Conservation (phyloP, 148 eudicot genomes). For the Nepenthes gracilis region DNA sequence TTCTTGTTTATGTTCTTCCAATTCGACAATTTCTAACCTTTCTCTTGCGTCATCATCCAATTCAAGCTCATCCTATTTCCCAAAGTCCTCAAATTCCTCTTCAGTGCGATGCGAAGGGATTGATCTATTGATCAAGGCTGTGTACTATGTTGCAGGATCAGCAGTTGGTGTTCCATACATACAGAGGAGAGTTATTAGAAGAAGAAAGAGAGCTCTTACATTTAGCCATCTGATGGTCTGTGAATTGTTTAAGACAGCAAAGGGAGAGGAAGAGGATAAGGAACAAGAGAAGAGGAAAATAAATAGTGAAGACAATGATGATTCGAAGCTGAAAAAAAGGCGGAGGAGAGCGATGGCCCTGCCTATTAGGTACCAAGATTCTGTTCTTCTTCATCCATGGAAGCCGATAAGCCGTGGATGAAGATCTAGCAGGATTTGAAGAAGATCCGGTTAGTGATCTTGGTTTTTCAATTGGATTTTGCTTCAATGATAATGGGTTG, state of each 20-base stretch:
- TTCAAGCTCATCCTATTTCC: slow-evolving; percentile 15
- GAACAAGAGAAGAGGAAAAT: background rate
- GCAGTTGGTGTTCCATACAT: slow-evolving; percentile 54
- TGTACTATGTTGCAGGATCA: slow-evolving; percentile 46
- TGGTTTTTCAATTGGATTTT: too few species aligned
- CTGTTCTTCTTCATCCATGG: too few species aligned
- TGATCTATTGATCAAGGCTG: slow-evolving; percentile 65
- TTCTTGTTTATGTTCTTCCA: too few species aligned
- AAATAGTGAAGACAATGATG: background rate
- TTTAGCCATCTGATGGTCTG: slow-evolving; percentile 15
- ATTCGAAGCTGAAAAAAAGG: slow-evolving; percentile 4
- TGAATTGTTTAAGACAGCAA: slow-evolving; percentile 1
- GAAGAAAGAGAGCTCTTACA: slow-evolving; percentile 32
- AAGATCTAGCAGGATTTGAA: too few species aligned
- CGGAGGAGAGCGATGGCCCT: slow-evolving; percentile 3
- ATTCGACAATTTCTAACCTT: background rate
- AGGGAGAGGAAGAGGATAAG: background rate
- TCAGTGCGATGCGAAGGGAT: slow-evolving; percentile 44
- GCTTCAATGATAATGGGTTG: too few species aligned
- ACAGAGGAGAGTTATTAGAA: slow-evolving; percentile 43
- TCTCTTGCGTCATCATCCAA: slow-evolving; percentile 17
- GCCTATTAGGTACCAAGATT: too few species aligned
- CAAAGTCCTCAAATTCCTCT: background rate
- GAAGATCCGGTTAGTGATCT: too few species aligned
- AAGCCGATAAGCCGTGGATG: too few species aligned